A percentile compares a stretch with the other conserved stretches of the same genome.
These are phyloP conservation scores for Graphilbum fragrans DNA, from an alignment of 2,329 filamentous ascomycete genomes.

Conservation along the genomic window DNA sequence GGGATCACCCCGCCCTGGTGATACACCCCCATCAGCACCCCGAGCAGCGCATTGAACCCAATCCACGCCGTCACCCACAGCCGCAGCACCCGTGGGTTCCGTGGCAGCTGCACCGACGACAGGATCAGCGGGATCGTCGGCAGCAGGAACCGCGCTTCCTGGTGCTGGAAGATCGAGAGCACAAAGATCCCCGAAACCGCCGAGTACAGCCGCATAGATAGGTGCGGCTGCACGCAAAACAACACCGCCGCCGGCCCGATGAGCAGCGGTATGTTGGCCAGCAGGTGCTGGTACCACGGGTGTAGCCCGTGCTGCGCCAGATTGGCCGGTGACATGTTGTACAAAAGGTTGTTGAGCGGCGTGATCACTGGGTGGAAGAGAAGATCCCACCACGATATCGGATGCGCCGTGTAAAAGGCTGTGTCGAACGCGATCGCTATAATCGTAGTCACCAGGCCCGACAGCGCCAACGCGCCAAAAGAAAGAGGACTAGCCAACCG, in stretches of 20 bases:
- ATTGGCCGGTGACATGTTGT: conserved; percentile 60
- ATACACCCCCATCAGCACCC: conserved; percentile 66
- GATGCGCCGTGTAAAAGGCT: conserved; percentile 58
- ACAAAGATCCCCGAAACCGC: conserved; percentile 59
- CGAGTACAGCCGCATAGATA: conserved; percentile 55
- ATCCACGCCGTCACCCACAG: conserved; percentile 53
- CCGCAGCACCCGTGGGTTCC: conserved; percentile 32
- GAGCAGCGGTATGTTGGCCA: conserved; percentile 59
- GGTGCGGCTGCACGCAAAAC: conserved; percentile 43
- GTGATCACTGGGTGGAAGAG: conserved; percentile 57
- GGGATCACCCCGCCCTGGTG: conserved; percentile 72
- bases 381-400: conserved; percentile 53
- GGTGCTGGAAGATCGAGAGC: conserved; percentile 64
- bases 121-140: conserved; percentile 67
- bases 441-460: conserved; percentile 54
- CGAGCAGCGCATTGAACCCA: conserved; percentile 55
- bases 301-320: conserved; percentile 66
- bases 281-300: conserved; percentile 64
- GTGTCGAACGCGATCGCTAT: conserved; percentile 77
- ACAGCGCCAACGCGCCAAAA: conserved; percentile 50
- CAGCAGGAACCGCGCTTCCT: conserved; percentile 68
- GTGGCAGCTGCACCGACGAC: conserved; percentile 58
- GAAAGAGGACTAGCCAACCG: conserved; percentile 47
- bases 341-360: conserved; percentile 64
- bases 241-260: conserved; percentile 57